Conservation (phyloP, 2,329 filamentous ascomycete species). For the Hymenoscyphus infarciens region DNA sequence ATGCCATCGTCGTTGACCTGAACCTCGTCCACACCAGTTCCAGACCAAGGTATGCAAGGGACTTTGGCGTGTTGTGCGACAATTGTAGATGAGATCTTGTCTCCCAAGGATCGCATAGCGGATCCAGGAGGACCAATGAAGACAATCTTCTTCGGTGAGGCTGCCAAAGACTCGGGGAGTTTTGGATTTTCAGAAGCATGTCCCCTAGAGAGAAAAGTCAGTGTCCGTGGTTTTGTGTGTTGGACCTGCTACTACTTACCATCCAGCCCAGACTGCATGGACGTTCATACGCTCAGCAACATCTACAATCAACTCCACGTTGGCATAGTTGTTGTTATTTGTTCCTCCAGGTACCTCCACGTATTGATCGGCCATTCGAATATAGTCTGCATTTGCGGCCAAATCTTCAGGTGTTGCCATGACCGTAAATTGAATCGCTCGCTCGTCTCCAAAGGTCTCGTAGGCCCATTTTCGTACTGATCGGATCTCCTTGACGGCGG, state of each 20-base stretch:
- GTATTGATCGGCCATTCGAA: slow-evolving; percentile 99
- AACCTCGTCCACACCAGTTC: slow-evolving; percentile 83
- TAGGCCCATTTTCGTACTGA: slow-evolving; percentile 99
- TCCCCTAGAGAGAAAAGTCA: slow-evolving; percentile 55
- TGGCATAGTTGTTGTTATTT: slow-evolving; percentile 99
- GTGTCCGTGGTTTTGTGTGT: slow-evolving; percentile 4
- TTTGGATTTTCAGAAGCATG: slow-evolving; percentile 99
- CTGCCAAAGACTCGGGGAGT: slow-evolving; percentile 90
- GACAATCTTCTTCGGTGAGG: slow-evolving; percentile 96
- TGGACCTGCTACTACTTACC: slow-evolving; percentile 58
- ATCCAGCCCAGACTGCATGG: slow-evolving; percentile 98
- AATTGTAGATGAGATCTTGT: slow-evolving; percentile 99
- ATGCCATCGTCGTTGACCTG: slow-evolving; percentile 76
- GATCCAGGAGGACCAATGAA: slow-evolving; percentile 98
- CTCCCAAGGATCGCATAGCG: slow-evolving; percentile 96
- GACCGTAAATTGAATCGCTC: slow-evolving; percentile 97
- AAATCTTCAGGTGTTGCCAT: slow-evolving; percentile 99
- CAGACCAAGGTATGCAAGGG: slow-evolving; percentile 99
- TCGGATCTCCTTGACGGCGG: slow-evolving; percentile 97
- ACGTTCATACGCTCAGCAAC: slow-evolving; percentile 98
- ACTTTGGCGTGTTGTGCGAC: slow-evolving; percentile 96
- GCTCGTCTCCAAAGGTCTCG: slow-evolving; percentile 97
- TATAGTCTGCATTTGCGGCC: slow-evolving; percentile 97
- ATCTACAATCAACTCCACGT: slow-evolving; percentile 98
- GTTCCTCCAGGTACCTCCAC: slow-evolving; percentile 98